These are phyloP conservation scores for Dendrobium nobile DNA, from an alignment of 106 monocot species.

Conservation along the genomic window DNA sequence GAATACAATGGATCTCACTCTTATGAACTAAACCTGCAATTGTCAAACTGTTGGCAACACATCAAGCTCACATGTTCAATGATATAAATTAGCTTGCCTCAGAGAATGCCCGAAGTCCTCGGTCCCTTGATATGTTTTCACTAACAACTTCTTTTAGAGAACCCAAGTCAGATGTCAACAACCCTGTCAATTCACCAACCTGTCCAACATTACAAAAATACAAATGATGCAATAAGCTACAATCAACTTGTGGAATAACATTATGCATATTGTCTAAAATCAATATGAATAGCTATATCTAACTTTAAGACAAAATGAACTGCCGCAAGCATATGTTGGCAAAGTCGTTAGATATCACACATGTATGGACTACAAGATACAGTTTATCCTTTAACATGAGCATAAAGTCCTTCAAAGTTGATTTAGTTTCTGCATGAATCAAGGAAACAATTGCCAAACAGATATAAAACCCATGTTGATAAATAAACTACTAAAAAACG, in stretches of 20 bases:
- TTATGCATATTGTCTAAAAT: not conserved
- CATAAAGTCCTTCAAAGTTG: not conserved
- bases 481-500: not conserved
- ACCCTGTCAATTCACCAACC: conserved; percentile 97
- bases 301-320: not conserved
- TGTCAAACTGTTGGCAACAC: conserved; percentile 12
- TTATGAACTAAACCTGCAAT: conserved; percentile 17
- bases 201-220: conserved; percentile 18
- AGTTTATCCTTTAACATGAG: not conserved
- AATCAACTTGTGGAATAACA: not conserved
- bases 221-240: not conserved
- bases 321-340: not conserved
- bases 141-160: conserved; percentile 79
- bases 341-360: not conserved
- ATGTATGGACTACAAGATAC: not conserved
- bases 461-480: not conserved
- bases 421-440: not conserved
- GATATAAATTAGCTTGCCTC: conserved; percentile 77
- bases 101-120: conserved; percentile 91
- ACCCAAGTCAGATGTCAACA: conserved; percentile 95
- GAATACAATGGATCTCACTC: conserved; percentile 7
- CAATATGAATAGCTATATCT: not conserved
- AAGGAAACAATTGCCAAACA: not conserved
- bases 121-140: conserved; percentile 96
- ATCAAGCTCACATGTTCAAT: conserved; percentile 31